A percentile compares a stretch with the other conserved stretches of the same genome.
Evolutionary conservation across 225 moss, liverwort and hornwort species (phyloP).

Genomic region (Pleurozium schreberi): DNA sequence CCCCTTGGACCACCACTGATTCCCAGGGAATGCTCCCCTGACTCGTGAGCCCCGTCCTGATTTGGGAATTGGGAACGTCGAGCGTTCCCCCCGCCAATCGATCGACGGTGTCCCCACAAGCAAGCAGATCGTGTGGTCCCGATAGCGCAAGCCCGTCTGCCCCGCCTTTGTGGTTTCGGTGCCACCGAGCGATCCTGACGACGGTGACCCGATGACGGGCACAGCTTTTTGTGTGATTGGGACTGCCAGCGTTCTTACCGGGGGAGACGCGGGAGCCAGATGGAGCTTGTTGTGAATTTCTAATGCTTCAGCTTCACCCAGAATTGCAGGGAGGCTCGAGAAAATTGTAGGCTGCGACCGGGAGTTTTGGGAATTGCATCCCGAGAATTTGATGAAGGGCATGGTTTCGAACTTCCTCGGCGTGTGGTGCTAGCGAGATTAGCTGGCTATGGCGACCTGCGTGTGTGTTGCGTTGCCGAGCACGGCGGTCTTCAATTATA

Average conservation of each 20-base stretch:
- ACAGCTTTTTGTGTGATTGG: not conserved
- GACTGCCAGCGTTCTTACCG: not conserved
- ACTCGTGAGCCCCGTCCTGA: not conserved
- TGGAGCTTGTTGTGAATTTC: not conserved
- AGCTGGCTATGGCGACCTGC: slow-evolving; percentile 12
- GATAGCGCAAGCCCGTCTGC: no score
- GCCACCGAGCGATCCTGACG: not conserved
- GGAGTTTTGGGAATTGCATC: not conserved
- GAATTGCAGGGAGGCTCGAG: not conserved
- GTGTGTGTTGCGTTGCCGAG: slow-evolving; percentile 5
- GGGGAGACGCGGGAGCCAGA: not conserved
- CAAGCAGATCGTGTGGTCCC: not conserved
- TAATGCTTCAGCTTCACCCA: not conserved
- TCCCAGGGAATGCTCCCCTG: no score
- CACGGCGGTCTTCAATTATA: not conserved
- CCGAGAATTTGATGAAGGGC: not conserved
- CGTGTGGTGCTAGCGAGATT: not conserved
- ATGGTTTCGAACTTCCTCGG: not conserved
- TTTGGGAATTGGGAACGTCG: not conserved
- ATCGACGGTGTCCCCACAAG: not conserved
- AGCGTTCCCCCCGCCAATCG: not conserved
- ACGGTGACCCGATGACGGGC: not conserved
- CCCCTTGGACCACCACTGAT: not conserved
- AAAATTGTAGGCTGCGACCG: not conserved
- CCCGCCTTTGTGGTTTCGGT: not conserved